These are phyloP conservation scores for Magnusiomyces tetraspermus DNA, from an alignment of 1,139 yeast species.

Conservation along the genomic window DNA sequence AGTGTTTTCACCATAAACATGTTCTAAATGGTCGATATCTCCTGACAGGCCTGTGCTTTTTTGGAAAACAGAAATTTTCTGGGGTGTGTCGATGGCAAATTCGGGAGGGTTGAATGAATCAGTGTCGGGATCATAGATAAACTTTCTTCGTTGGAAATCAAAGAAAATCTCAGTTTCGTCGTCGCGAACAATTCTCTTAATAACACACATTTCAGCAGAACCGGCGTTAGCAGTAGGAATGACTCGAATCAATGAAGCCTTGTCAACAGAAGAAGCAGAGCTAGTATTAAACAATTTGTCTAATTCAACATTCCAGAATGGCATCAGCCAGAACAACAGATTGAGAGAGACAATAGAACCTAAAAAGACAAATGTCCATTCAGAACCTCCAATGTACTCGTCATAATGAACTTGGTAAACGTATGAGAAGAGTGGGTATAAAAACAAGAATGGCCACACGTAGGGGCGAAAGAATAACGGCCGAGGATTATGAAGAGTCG, in stretches of 20 bases:
- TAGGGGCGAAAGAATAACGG: constrained; percentile 59
- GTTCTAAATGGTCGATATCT: constrained; percentile 44
- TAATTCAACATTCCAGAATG: constrained; percentile 85
- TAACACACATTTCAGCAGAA: constrained; percentile 65
- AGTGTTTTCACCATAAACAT: constrained; percentile 72
- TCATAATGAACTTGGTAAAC: constrained; percentile 67
- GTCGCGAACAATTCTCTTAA: constrained; percentile 48
- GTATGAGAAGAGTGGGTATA: constrained; percentile 69
- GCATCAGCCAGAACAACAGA: constrained; percentile 73
- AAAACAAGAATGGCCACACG: constrained; percentile 70
- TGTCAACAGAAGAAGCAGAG: constrained; percentile 39
- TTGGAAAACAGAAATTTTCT: constrained; percentile 49
- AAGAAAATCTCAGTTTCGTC: constrained; percentile 62
- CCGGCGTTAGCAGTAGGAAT: constrained; percentile 84
- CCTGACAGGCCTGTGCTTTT: constrained; percentile 47
- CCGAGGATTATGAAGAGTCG: constrained; percentile 66
- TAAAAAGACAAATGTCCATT: constrained; percentile 77
- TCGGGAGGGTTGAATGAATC: constrained; percentile 69
- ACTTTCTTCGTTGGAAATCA: constrained; percentile 86
- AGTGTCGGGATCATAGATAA: constrained; percentile 51
- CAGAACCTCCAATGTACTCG: constrained; percentile 65
- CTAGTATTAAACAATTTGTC: constrained; percentile 64
- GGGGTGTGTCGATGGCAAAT: constrained; percentile 55
- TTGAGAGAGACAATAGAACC: constrained; percentile 67
- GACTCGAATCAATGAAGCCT: constrained; percentile 65